Conservation (phyloP, 2,329 filamentous ascomycete species). For the Didymosphaeria variabile region DNA sequence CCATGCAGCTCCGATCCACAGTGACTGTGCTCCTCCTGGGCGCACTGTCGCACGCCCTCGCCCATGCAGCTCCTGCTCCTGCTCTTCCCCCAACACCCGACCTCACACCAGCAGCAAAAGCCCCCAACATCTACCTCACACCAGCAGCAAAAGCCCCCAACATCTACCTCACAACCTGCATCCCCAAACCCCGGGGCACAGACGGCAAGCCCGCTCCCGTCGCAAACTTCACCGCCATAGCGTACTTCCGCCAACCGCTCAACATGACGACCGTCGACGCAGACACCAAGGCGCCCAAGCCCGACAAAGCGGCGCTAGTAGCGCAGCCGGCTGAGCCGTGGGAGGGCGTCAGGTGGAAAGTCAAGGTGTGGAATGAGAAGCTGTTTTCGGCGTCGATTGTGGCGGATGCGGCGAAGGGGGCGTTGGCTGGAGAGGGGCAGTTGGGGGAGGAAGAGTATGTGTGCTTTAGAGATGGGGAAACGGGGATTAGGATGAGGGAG, state of each 20-base stretch:
- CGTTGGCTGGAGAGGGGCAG: constrained; percentile 14
- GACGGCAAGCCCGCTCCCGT: constrained; percentile 1
- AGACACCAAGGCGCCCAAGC: constrained; percentile 11
- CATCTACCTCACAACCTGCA: constrained; percentile 23
- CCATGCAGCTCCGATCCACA: background rate
- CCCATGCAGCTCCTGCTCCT: too few species aligned
- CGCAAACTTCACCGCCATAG: constrained; percentile 19
- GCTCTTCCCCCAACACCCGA: background rate
- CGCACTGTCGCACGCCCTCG: constrained; percentile 1
- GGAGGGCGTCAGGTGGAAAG: constrained; percentile 20
- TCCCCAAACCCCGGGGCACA: constrained; percentile 1
- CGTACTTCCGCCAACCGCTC: constrained; percentile 20
- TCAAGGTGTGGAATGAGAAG: constrained; percentile 19
- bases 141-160: constrained; percentile 17
- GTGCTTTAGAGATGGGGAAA: constrained; percentile 19
- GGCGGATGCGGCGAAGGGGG: constrained; percentile 15
- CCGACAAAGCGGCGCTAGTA: constrained; percentile 16
- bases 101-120: constrained; percentile 5
- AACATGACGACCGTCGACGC: constrained; percentile 10
- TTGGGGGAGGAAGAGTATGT: constrained; percentile 16
- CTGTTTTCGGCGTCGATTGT: constrained; percentile 15
- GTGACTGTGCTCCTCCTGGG: constrained; percentile 7
- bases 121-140: constrained; percentile 23
- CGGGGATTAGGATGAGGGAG: constrained; percentile 13
- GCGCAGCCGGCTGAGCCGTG: constrained; percentile 15